Conservation (phyloP, 768 basidiomycete species). For the Termitomyces titanicus region DNA sequence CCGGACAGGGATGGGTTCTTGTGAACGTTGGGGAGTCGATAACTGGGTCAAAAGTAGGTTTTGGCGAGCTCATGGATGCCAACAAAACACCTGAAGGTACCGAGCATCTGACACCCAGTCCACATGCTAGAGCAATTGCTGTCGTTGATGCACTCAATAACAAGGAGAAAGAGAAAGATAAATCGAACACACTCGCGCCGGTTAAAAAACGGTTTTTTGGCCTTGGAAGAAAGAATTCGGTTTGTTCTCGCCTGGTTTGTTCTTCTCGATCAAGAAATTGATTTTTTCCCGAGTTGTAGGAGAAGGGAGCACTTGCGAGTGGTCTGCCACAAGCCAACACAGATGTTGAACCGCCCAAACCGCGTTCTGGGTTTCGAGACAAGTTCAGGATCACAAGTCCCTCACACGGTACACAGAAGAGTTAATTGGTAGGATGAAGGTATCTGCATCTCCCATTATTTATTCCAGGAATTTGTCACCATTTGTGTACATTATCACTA, state of each 20-base stretch:
- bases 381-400: slow-evolving; percentile 31
- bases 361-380: slow-evolving; percentile 29
- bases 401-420: slow-evolving; percentile 33
- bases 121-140: slow-evolving; percentile 61
- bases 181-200: slow-evolving; percentile 10
- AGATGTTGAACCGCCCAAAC: slow-evolving; percentile 8
- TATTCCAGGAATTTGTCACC: background rate
- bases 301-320: background rate
- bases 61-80: background rate
- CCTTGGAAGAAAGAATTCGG: slow-evolving; percentile 33
- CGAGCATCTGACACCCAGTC: slow-evolving; percentile 3
- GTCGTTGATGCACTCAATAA: slow-evolving; percentile 56
- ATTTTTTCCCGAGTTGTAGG: background rate
- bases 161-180: slow-evolving; percentile 34
- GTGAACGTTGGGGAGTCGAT: slow-evolving; percentile 51
- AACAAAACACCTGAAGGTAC: background rate
- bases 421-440: slow-evolving; percentile 17
- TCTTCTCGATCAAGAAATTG: background rate
- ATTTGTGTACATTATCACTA: background rate
- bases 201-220: slow-evolving; percentile 33
- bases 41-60: slow-evolving; percentile 3
- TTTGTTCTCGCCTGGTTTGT: slow-evolving; percentile 20
- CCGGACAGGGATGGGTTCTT: slow-evolving; percentile 61
- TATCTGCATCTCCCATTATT: background rate
- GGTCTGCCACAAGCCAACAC: background rate